phyloP scores from a whole-genome alignment of 306 rosid species.

The Carpinus fangiana region DNA sequence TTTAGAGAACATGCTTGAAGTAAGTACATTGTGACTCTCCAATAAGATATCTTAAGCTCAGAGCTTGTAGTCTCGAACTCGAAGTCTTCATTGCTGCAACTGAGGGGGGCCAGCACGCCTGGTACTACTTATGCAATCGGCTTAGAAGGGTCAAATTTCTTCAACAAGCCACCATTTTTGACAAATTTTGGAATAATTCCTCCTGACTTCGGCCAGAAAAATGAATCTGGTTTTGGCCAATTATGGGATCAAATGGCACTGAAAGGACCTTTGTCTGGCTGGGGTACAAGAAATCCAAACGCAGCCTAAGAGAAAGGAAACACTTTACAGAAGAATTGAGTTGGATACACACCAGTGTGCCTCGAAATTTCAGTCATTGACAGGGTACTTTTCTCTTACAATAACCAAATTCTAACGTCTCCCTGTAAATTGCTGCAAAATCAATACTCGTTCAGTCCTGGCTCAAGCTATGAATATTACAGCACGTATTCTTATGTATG shows the following conservation, averaged over 20 bases:
- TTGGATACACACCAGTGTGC: slow-evolving; percentile 64
- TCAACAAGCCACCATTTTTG: slow-evolving; percentile 44
- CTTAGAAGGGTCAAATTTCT: slow-evolving; percentile 64
- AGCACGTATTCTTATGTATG: slow-evolving; percentile 64
- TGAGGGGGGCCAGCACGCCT: slow-evolving; percentile 76
- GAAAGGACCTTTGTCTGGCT: slow-evolving; percentile 29
- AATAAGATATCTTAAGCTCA: slow-evolving; percentile 54
- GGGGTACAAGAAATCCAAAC: slow-evolving; percentile 38
- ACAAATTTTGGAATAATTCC: slow-evolving; percentile 56
- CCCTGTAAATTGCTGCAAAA: slow-evolving; percentile 2
- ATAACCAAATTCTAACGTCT: slow-evolving; percentile 1
- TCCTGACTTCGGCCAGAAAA: slow-evolving; percentile 37
- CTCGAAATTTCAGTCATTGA: slow-evolving; percentile 71
- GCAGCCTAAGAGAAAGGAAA: too few relatives aligned
- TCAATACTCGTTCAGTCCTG: slow-evolving; percentile 54
- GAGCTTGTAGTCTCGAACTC: slow-evolving; percentile 60
- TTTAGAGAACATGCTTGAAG: slow-evolving; percentile 44
- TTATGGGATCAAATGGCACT: slow-evolving; percentile 37
- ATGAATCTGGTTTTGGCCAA: slow-evolving; percentile 34
- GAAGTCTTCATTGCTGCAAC: slow-evolving; percentile 45
- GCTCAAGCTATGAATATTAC: slow-evolving; percentile 57
- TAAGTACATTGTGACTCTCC: slow-evolving; percentile 63
- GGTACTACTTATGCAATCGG: slow-evolving; percentile 86
- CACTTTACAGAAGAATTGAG: slow-evolving; percentile 57
- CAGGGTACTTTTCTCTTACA: slow-evolving; percentile 47